phyloP scores from a whole-genome alignment of 169 alveolate species.

The Plasmodium inui region DNA sequence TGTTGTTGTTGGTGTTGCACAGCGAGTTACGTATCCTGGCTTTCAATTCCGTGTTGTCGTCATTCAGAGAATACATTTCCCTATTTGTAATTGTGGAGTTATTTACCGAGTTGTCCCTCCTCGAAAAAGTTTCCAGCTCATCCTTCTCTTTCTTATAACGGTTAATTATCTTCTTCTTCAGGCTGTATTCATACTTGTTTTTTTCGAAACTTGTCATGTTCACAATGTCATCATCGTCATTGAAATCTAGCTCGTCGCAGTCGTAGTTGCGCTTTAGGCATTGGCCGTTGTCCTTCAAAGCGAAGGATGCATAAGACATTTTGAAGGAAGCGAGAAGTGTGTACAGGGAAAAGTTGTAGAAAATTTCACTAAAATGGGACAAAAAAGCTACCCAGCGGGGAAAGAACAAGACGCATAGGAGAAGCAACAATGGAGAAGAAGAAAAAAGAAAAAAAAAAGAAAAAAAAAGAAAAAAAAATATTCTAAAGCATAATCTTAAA shows the following conservation, averaged over 20 bases:
- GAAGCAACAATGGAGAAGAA: background rate
- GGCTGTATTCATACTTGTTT: background rate
- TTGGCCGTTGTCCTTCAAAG: background rate
- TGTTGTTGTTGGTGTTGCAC: slow-evolving; percentile 24
- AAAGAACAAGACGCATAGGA: background rate
- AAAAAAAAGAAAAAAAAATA: background rate
- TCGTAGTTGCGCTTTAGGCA: slow-evolving; percentile 14
- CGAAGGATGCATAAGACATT: slow-evolving; percentile 54
- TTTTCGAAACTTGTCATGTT: slow-evolving; percentile 10
- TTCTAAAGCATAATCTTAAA: background rate
- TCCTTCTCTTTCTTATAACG: slow-evolving; percentile 24
- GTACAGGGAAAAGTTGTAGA: background rate
- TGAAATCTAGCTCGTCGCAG: slow-evolving; percentile 16
- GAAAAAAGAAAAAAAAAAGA: background rate
- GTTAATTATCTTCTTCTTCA: slow-evolving; percentile 22
- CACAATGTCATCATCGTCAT: slow-evolving; percentile 35
- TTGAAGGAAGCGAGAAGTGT: background rate
- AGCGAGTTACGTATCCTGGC: slow-evolving; percentile 39
- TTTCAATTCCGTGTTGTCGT: slow-evolving; percentile 31
- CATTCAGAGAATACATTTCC: slow-evolving; percentile 15
- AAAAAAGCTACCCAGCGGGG: background rate
- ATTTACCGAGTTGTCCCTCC: slow-evolving; percentile 17
- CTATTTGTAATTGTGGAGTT: slow-evolving; percentile 17
- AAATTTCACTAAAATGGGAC: background rate
- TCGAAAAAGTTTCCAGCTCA: background rate